phyloP scores from a whole-genome alignment of 2,329 filamentous ascomycete species.

The Fusarium albosuccineum region DNA sequence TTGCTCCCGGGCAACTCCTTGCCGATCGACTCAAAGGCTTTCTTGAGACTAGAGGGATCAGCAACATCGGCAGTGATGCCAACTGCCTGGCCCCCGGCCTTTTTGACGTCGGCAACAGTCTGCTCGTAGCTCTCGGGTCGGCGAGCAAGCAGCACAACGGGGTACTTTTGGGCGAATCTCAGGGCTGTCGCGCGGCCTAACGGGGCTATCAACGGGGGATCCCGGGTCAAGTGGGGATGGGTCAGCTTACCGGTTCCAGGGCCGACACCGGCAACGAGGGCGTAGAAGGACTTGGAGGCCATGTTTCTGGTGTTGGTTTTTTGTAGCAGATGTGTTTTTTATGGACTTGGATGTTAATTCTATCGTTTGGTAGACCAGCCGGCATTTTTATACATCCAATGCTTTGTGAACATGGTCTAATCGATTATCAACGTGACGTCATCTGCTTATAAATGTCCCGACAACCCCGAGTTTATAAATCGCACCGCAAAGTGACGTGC shows the following conservation, averaged over 20 bases:
- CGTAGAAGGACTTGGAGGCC: conserved; percentile 64
- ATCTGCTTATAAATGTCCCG: conserved; percentile 37
- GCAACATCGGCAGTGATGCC: conserved; percentile 70
- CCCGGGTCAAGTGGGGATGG: not conserved
- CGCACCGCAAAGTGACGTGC: conserved; percentile 5
- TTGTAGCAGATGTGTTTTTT: not conserved
- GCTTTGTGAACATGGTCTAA: conserved; percentile 9
- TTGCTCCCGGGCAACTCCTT: conserved; percentile 67
- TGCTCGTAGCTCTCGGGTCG: conserved; percentile 73
- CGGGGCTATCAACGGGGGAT: conserved; percentile 6
- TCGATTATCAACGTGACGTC: conserved; percentile 29
- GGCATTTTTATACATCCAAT: not conserved
- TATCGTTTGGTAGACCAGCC: not conserved
- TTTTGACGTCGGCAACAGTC: conserved; percentile 78
- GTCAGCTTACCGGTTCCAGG: conserved; percentile 68
- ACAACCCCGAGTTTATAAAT: not conserved
- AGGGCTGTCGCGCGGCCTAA: conserved; percentile 64
- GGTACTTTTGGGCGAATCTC: conserved; percentile 74
- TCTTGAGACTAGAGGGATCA: conserved; percentile 62
- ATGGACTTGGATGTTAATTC: not conserved
- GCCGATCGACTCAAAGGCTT: conserved; percentile 73
- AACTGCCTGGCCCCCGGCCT: conserved; percentile 75
- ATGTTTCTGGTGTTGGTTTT: not conserved
- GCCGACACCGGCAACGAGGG: conserved; percentile 79
- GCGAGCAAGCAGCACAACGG: conserved; percentile 81